A percentile compares a stretch with the other conserved stretches of the same genome.
Evolutionary conservation across 2,329 filamentous ascomycete species (phyloP).

Genomic region (Orbilia ellipsospora): DNA sequence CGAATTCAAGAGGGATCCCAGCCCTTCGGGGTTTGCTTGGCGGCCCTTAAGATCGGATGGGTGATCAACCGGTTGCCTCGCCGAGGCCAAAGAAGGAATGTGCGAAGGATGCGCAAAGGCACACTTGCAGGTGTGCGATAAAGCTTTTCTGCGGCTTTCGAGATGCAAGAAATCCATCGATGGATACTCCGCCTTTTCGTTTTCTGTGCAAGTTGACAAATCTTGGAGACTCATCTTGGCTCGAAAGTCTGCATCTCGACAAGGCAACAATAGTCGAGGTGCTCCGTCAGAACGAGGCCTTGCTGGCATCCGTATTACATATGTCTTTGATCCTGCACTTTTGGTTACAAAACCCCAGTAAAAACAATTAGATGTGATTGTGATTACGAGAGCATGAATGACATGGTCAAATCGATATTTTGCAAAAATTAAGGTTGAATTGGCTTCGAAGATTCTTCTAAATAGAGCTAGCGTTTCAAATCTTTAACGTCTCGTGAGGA

Average conservation of each 20-base stretch:
- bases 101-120: conserved; percentile 13
- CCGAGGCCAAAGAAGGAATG: conserved; percentile 45
- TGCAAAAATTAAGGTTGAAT: not conserved
- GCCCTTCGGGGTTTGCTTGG: not conserved
- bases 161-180: not conserved
- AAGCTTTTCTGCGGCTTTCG: not conserved
- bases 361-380: conserved; percentile 8
- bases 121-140: not conserved
- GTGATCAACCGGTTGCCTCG: conserved; percentile 1
- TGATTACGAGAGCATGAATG: not conserved
- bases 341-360: conserved; percentile 22
- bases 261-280: conserved; percentile 18
- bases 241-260: not conserved
- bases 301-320: not conserved
- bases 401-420: not conserved
- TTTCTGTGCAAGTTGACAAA: not conserved
- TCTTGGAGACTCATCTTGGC: not conserved
- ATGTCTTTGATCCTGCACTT: conserved; percentile 25
- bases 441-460: not conserved
- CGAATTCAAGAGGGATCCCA: conserved; percentile 1
- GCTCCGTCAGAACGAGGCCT: conserved; percentile 2
- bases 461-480: not conserved
- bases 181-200: conserved; percentile 7
- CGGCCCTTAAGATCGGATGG: conserved; percentile 6
- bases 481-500: not conserved